phyloP scores from a whole-genome alignment of 768 basidiomycete species.

The Chalciporus pseudorubinellus region DNA sequence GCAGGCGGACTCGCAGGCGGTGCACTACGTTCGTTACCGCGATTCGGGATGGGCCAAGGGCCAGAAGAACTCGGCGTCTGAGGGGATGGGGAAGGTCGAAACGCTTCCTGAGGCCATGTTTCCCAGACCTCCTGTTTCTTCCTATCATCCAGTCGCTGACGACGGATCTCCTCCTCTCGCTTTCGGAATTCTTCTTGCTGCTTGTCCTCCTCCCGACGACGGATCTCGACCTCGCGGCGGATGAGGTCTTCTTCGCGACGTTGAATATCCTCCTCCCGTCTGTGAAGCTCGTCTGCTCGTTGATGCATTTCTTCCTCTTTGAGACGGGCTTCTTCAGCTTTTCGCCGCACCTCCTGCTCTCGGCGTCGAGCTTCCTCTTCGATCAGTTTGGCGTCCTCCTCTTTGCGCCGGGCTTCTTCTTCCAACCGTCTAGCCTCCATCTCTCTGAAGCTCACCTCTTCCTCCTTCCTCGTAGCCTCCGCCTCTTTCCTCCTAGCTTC shows the following conservation, averaged over 20 bases:
- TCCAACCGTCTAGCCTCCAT: constrained; percentile 12
- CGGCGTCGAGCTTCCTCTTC: constrained; percentile 23
- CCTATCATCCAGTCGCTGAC: constrained; percentile 31
- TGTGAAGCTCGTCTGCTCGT: constrained; percentile 27
- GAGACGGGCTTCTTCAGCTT: constrained; percentile 24
- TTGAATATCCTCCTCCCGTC: constrained; percentile 28
- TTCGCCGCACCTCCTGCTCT: constrained; percentile 27
- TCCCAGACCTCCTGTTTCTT: constrained; percentile 30
- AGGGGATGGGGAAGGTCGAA: constrained; percentile 24
- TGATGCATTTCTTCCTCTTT: constrained; percentile 23
- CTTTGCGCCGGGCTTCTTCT: constrained; percentile 5
- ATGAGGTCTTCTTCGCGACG: constrained; percentile 33
- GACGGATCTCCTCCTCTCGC: constrained; percentile 32
- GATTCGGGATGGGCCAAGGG: constrained; percentile 33
- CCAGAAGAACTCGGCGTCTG: constrained; percentile 28
- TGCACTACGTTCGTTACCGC: constrained; percentile 29
- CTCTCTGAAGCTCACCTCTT: constrained; percentile 25
- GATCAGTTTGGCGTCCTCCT: constrained; percentile 2
- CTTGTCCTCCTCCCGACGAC: constrained; percentile 28
- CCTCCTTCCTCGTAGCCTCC: constrained; percentile 7
- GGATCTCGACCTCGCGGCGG: constrained; percentile 31
- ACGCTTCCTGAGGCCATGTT: constrained; percentile 26
- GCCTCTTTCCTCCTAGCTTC: constrained; percentile 10
- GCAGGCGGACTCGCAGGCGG: constrained; percentile 31
- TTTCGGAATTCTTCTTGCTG: constrained; percentile 29